Base-by-base conservation (phyloP, 176 grass and related monocot species). In the Coix lacrymajobi region DNA sequence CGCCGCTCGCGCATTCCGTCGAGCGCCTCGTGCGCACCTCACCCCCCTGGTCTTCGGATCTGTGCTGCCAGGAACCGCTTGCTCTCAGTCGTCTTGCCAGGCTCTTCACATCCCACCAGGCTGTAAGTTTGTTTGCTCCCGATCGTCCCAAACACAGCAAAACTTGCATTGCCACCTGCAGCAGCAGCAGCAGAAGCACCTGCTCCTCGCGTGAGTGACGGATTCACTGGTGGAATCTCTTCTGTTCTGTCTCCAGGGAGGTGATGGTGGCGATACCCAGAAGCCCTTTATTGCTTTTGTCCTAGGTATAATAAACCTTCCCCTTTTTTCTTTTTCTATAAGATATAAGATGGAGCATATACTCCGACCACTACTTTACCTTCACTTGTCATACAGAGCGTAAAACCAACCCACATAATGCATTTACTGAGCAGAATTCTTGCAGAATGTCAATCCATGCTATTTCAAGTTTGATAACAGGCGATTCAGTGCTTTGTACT, bases 221-320 rank as follows among this genome's bases (percentile, higher is more conserved):
- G 5, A 29, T 45, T 36, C 1, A 64, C 3, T 13, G 9, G n/a
- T 58, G 54, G 40, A 20, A 63, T 73, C 17, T 67, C 13, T 82
- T 70, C 9, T 66, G 60, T 30, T 58, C 37, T 4, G 82, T 65
- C 15, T 86, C 11, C 39, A 97, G 95, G 90, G 58, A 49, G 70
- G 30, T 75, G 84, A 80, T 15, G 66, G 39, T 17, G 62, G 2
- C 20, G 52, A 58, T 57, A 22, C 33, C 58, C 67, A 33, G 73
- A 92, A 52, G 25, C 90, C 88, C 33, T 98, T 95, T 79, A 91
- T 98, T n/a, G 85, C 96, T 87, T 98, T 95, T 32, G 86, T 98
- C 73, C 75, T 98, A 62, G 95, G 95, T 98, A 49, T 6, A 11
- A 24, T 56, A 80, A 84, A 19, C 25, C 45, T 57, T 44, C 12